phyloP scores from a whole-genome alignment of 2,329 filamentous ascomycete genomes.

The Tolypocladium guangdongense region DNA sequence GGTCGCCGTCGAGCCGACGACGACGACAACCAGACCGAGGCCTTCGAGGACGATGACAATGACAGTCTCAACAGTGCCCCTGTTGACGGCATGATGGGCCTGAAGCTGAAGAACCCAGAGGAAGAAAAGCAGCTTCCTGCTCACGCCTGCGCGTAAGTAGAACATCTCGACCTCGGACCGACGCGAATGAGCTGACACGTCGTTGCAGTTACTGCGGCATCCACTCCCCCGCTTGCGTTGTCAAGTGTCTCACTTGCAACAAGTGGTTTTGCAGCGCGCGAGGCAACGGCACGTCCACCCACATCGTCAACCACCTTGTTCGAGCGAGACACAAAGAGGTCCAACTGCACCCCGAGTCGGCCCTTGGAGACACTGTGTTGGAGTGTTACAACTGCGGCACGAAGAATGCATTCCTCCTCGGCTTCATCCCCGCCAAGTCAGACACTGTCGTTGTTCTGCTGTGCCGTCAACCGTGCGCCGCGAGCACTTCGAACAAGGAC shows the following conservation, averaged over 20 bases:
- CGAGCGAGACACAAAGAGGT: slow-evolving; percentile 98
- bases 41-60: slow-evolving; percentile 71
- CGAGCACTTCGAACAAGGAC: slow-evolving; percentile 91
- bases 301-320: slow-evolving; percentile 97
- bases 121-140: slow-evolving; percentile 85
- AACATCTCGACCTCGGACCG: not conserved
- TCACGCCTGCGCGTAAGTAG: slow-evolving; percentile 87
- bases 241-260: slow-evolving; percentile 89
- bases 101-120: slow-evolving; percentile 47
- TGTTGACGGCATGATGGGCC: slow-evolving; percentile 61
- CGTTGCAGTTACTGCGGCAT: slow-evolving; percentile 79
- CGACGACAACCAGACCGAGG: slow-evolving; percentile 81
- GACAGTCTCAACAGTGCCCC: slow-evolving; percentile 70
- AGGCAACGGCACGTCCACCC: slow-evolving; percentile 90
- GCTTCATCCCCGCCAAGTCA: slow-evolving; percentile 96
- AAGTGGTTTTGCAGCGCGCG: slow-evolving; percentile 99
- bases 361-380: slow-evolving; percentile 87
- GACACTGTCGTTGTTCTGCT: slow-evolving; percentile 95
- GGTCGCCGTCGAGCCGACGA: slow-evolving; percentile 67
- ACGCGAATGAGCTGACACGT: slow-evolving; percentile 11
- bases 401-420: slow-evolving; percentile 97
- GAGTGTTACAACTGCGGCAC: slow-evolving; percentile 99
- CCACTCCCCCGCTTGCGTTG: slow-evolving; percentile 87
- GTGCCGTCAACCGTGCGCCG: slow-evolving; percentile 91
- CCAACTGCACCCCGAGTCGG: slow-evolving; percentile 85